phyloP scores from a whole-genome alignment of 1,284 basidiomycete species.

The Ganoderma leucocontextum region DNA sequence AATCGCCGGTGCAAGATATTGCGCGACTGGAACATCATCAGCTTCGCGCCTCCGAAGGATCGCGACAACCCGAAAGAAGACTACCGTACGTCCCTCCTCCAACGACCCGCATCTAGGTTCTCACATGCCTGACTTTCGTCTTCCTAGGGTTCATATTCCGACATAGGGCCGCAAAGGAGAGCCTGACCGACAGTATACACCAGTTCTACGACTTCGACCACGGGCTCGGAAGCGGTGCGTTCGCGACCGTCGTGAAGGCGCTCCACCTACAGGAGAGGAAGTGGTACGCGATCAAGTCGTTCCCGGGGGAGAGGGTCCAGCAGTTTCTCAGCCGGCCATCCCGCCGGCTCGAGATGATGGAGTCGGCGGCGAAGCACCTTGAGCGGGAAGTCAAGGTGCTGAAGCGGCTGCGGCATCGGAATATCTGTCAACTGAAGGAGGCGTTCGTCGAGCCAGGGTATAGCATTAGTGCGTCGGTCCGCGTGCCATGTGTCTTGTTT shows the following conservation, averaged over 20 bases:
- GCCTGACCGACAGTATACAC: conserved; percentile 10
- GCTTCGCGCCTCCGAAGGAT: conserved; percentile 64
- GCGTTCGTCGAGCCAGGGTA: not conserved
- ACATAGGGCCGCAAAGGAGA: conserved; percentile 52
- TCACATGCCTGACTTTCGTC: not conserved
- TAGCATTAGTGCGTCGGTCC: not conserved
- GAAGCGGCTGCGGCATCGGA: conserved; percentile 75
- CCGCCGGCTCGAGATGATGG: not conserved
- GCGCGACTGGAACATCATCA: conserved; percentile 81
- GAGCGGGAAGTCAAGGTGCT: conserved; percentile 84
- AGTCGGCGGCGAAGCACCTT: conserved; percentile 43
- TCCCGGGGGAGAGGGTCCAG: conserved; percentile 54
- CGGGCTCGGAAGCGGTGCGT: conserved; percentile 81
- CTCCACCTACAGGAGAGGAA: conserved; percentile 62
- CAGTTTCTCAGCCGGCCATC: not conserved
- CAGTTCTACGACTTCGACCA: conserved; percentile 62
- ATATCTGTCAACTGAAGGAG: conserved; percentile 84
- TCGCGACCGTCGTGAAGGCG: conserved; percentile 80
- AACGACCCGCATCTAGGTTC: conserved; percentile 23
- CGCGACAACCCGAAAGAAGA: conserved; percentile 50
- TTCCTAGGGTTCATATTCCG: conserved; percentile 56
- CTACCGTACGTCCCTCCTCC: conserved; percentile 51
- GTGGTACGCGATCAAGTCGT: conserved; percentile 80
- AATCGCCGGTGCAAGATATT: conserved; percentile 64
- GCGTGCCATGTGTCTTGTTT: not conserved